Conservation (phyloP, 2,329 filamentous ascomycete species). For the Periconia sp. region DNA sequence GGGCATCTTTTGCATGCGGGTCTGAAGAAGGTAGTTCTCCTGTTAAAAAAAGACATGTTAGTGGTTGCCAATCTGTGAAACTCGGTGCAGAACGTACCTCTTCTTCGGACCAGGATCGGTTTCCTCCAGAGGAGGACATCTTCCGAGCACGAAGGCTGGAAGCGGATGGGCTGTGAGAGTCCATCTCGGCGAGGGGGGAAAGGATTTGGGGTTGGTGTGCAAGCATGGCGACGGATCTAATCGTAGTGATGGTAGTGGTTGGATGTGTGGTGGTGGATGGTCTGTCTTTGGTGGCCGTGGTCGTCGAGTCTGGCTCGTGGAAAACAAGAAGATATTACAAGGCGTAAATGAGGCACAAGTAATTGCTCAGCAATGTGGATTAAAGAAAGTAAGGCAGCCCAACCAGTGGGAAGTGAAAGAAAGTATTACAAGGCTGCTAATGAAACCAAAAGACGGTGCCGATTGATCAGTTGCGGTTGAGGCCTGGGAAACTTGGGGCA, state of each 20-base stretch:
- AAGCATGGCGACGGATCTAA: constrained; percentile 36
- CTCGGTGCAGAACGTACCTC: constrained; percentile 60
- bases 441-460: constrained; percentile 41
- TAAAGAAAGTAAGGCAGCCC: constrained; percentile 57
- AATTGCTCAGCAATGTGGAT: constrained; percentile 48
- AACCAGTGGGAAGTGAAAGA: constrained; percentile 57
- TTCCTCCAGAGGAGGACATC: constrained; percentile 66
- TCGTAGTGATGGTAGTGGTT: constrained; percentile 15
- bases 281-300: constrained; percentile 53
- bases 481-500: constrained; percentile 41
- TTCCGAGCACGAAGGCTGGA: constrained; percentile 67
- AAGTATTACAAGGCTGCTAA: constrained; percentile 48
- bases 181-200: constrained; percentile 42
- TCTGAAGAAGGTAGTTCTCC: constrained; percentile 83
- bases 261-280: constrained; percentile 18
- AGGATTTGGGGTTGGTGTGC: constrained; percentile 43
- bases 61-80: constrained; percentile 1
- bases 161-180: constrained; percentile 27
- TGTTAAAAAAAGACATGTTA: constrained; percentile 42
- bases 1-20: constrained; percentile 82
- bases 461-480: constrained; percentile 43
- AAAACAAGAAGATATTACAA: constrained; percentile 42
- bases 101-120: constrained; percentile 82
- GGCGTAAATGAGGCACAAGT: constrained; percentile 30
- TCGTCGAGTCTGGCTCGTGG: constrained; percentile 40